Percentiles rank a stretch among this genome's conserved stretches.
Evolutionary conservation across 1,284 basidiomycete genomes (phyloP).

Genomic region (Butyriboletus appendiculatus): DNA sequence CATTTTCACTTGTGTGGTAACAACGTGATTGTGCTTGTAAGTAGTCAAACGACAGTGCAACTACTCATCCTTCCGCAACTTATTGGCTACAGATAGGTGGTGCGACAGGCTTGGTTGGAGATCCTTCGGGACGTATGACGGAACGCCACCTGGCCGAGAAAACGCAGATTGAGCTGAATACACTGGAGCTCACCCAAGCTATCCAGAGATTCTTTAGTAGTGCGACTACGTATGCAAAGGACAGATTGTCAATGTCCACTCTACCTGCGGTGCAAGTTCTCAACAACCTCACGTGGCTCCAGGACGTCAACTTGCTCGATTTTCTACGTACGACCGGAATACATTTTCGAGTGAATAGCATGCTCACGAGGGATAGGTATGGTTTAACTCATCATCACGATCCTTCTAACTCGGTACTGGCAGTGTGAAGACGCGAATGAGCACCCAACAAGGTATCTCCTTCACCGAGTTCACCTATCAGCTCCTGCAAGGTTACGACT

Average conservation of each 20-base stretch:
- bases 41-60: slow-evolving; percentile 29
- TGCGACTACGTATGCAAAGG: slow-evolving; percentile 61
- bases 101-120: slow-evolving; percentile 95
- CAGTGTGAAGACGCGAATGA: slow-evolving; percentile 86
- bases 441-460: slow-evolving; percentile 81
- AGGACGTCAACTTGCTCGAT: slow-evolving; percentile 73
- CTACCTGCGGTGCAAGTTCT: slow-evolving; percentile 49
- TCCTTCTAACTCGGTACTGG: slow-evolving; percentile 5
- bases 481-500: slow-evolving; percentile 96
- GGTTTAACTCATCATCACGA: slow-evolving; percentile 17
- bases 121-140: slow-evolving; percentile 87
- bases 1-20: slow-evolving; percentile 90
- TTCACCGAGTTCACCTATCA: slow-evolving; percentile 99
- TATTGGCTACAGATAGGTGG: slow-evolving; percentile 79
- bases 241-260: slow-evolving; percentile 29
- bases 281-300: slow-evolving; percentile 89
- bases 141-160: slow-evolving; percentile 76
- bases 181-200: slow-evolving; percentile 62
- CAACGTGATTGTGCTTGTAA: slow-evolving; percentile 77
- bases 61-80: background rate
- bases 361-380: slow-evolving; percentile 91
- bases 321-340: slow-evolving; percentile 87
- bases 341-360: slow-evolving; percentile 82
- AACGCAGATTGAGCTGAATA: slow-evolving; percentile 68
- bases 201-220: slow-evolving; percentile 74